Conservation (phyloP, 805 yeast genomes). For the Starmerella roubikii region DNA sequence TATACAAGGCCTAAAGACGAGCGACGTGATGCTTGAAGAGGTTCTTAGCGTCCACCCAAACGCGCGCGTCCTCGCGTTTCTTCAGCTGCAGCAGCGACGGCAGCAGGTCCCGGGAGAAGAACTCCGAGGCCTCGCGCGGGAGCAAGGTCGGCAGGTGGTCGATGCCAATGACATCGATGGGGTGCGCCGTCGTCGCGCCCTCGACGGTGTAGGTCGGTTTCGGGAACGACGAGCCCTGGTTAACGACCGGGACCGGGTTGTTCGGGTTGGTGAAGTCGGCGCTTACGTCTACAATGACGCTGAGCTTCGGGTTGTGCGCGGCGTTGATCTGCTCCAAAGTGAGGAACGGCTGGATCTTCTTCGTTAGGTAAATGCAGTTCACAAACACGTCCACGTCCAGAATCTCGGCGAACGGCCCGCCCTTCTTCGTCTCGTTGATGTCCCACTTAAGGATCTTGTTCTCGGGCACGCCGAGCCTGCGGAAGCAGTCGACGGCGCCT, state of each 20-base stretch:
- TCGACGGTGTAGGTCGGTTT: constrained; percentile 76
- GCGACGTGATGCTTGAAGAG: constrained; percentile 75
- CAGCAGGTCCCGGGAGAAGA: constrained; percentile 70
- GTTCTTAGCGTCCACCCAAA: constrained; percentile 80
- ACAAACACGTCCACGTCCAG: constrained; percentile 77
- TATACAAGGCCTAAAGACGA: constrained; percentile 41
- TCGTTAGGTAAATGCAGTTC: constrained; percentile 88
- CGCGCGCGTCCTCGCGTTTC: constrained; percentile 67
- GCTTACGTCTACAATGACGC: constrained; percentile 92
- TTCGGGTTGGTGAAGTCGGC: constrained; percentile 98
- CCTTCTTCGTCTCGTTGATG: constrained; percentile 87
- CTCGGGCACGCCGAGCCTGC: constrained; percentile 78
- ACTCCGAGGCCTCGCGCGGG: constrained; percentile 96
- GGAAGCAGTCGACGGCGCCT: constrained; percentile 80
- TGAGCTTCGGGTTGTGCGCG: constrained; percentile 47
- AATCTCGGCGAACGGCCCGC: constrained; percentile 94
- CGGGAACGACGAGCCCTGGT: constrained; percentile 76
- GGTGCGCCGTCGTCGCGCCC: constrained; percentile 65
- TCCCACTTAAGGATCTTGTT: constrained; percentile 84
- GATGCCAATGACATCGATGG: constrained; percentile 80
- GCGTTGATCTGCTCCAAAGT: constrained; percentile 54
- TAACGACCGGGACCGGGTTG: constrained; percentile 92
- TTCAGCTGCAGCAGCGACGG: constrained; percentile 82
- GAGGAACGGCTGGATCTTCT: constrained; percentile 88
- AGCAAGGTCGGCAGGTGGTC: constrained; percentile 92